Evolutionary conservation across 306 rosid genomes (phyloP), one percentile per base, ranked within the genome.

Genomic region (Amphicarpaea edgeworthii): DNA sequence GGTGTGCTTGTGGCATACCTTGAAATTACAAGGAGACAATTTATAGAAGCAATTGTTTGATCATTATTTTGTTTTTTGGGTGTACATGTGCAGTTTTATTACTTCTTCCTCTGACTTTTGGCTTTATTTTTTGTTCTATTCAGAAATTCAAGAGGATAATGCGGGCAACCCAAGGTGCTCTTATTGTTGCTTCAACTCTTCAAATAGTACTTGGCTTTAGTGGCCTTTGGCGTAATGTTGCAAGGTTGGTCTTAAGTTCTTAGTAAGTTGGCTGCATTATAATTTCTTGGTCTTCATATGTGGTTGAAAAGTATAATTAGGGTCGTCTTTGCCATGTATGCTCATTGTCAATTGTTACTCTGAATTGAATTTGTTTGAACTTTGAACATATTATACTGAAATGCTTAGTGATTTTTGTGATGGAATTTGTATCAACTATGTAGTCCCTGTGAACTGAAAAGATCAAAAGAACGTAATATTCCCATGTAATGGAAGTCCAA

Each of bases 211-310:
- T 96, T 53, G 99, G 99, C 74, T 96, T 96, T 87, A 96, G 99
- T 79, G 99, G 99, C 79, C 98, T 96, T 28, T 96, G 99, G 99
- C 99, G 99, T 46, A 96, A 96, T 75, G 99, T 93, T 83, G 82
- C 97, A 81, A 92, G 99, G 99, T 96, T 79, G 49, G 96, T 83
- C 79, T 76, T 58, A 32, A 34, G 45, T 78, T 78, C 57, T 68
- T 67, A 70, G 68, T 62, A 46, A 57, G 78, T 73, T 73, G 40
- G 37, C 60, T 53, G 68, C 12, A 5, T 38, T 43, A 49, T 62
- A 46, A 11, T 79, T 73, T 70, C 8, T 66, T 19, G 20, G 75
- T 42, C 68, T 55, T 16, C 17, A n/a, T 46, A 20, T 68, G 47
- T 41, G 80, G n/a, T 23, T 77, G 15, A 51, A 72, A 51, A 60